Conservation (phyloP, 257 asterid species). For the Anisodus tanguticus region DNA sequence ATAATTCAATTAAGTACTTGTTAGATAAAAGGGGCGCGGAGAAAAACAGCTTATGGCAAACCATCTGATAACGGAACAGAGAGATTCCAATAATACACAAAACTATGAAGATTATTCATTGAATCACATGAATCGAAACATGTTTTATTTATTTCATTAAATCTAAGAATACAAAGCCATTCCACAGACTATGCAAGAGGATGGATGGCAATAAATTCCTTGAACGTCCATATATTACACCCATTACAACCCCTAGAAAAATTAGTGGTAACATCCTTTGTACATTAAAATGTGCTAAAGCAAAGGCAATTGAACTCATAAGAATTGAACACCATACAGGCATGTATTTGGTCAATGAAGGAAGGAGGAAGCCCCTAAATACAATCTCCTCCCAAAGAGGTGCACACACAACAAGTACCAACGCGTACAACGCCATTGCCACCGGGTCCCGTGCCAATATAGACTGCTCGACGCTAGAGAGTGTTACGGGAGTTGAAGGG, state of each 20-base stretch:
- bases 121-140: not conserved
- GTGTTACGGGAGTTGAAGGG: conserved; percentile 81
- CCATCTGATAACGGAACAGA: not conserved
- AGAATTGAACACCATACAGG: conserved; percentile 92
- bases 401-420: conserved; percentile 88
- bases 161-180: conserved; percentile 92
- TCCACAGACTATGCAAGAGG: conserved; percentile 93
- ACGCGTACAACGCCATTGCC: conserved; percentile 84
- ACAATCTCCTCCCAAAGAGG: conserved; percentile 97
- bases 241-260: conserved; percentile 97
- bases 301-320: conserved; percentile 84
- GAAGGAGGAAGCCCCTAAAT: conserved; percentile 90
- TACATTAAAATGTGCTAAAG: conserved; percentile 91
- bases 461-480: conserved; percentile 87
- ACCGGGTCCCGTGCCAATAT: conserved; percentile 89
- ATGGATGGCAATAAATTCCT: conserved; percentile 84
- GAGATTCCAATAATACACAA: not conserved
- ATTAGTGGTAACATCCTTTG: conserved; percentile 90
- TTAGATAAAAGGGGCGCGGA: not conserved
- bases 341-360: conserved; percentile 92
- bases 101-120: not conserved
- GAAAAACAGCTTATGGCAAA: too few species aligned
- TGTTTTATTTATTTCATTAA: conserved; percentile 60
- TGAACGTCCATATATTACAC: conserved; percentile 78
- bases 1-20: not conserved